Conservation (phyloP, 805 yeast species). For the Spathaspora sp. region DNA sequence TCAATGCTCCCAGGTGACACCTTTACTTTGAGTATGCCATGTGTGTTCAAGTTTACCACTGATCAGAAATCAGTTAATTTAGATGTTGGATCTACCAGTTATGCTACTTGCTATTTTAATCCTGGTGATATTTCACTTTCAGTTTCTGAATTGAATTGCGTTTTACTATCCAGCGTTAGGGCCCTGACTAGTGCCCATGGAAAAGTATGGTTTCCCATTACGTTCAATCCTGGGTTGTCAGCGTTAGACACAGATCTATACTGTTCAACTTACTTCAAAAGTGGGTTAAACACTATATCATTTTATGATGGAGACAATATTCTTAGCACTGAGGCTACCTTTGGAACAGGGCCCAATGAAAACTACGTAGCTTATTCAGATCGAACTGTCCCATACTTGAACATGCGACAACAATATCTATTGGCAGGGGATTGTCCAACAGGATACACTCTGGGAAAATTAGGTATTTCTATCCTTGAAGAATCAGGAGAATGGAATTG, state of each 20-base stretch:
- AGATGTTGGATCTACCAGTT: conserved; percentile 9
- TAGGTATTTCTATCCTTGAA: conserved; percentile 15
- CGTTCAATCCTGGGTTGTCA: conserved; percentile 14
- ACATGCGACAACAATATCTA: conserved; percentile 9
- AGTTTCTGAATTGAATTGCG: conserved; percentile 12
- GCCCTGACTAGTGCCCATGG: conserved; percentile 9
- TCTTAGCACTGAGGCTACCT: neutral
- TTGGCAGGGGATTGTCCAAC: conserved; percentile 14
- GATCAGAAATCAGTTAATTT: conserved; percentile 10
- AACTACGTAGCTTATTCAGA: neutral
- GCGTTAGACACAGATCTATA: conserved; percentile 9
- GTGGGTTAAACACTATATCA: conserved; percentile 14
- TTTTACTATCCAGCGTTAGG: conserved; percentile 5
- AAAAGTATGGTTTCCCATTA: conserved; percentile 11
- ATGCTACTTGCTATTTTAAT: conserved; percentile 20
- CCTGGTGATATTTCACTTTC: conserved; percentile 14
- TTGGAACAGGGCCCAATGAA: neutral
- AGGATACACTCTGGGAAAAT: conserved; percentile 18
- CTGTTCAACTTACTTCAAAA: conserved; percentile 9
- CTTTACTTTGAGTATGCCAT: conserved; percentile 21
- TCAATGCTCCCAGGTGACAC: conserved; percentile 21
- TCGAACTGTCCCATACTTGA: conserved; percentile 11
- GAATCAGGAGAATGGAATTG: conserved; percentile 15
- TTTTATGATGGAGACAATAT: conserved; percentile 7
- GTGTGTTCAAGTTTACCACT: conserved; percentile 22